A percentile compares a stretch with the other conserved stretches of the same genome.
phyloP scores from a whole-genome alignment of 169 alveolate genomes.

The Cystoisospora suis region DNA sequence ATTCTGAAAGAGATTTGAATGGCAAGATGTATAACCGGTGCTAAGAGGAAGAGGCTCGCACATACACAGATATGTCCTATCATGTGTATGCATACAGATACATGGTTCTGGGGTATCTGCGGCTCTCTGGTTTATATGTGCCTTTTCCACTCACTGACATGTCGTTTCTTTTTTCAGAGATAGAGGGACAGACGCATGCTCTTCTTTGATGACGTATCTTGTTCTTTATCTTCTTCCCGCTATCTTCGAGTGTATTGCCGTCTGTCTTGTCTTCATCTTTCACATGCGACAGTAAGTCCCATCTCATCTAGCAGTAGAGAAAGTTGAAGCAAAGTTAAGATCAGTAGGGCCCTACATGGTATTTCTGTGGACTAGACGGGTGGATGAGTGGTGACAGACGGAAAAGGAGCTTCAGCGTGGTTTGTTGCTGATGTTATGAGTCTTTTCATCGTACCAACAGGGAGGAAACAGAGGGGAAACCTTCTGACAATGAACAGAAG shows the following conservation, averaged over 20 bases:
- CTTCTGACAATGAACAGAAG: too few relatives aligned
- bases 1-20: neutral
- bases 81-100: neutral
- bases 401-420: too few relatives aligned
- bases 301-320: too few relatives aligned
- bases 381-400: too few relatives aligned
- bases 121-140: too few relatives aligned
- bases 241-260: conserved; percentile 72
- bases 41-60: neutral
- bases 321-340: too few relatives aligned
- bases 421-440: too few relatives aligned
- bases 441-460: too few relatives aligned
- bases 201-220: conserved; percentile 66
- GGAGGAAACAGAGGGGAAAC: too few relatives aligned
- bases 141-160: too few relatives aligned
- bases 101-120: neutral
- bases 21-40: neutral
- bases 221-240: conserved; percentile 71
- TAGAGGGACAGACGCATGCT: conserved; percentile 10
- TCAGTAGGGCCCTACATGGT: too few relatives aligned
- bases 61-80: neutral
- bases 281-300: conserved; percentile 60
- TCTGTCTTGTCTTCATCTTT: conserved; percentile 67
- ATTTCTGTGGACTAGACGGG: too few relatives aligned
- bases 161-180: conserved; percentile 19